A percentile compares a stretch with the other conserved stretches of the same genome.
Conservation (phyloP, 331 rosid species). For the Spiraea crenata region DNA sequence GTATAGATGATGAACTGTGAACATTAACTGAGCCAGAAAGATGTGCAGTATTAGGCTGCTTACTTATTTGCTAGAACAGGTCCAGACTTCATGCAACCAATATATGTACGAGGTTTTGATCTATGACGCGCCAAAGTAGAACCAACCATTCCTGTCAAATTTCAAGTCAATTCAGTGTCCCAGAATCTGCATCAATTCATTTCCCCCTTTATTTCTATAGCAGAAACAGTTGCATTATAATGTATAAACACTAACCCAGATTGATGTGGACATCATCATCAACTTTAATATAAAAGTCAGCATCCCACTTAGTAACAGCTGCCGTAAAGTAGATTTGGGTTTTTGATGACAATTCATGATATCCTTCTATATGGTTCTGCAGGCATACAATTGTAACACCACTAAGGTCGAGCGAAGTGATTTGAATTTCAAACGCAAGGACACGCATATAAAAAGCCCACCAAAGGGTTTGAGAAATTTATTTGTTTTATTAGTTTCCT, state of each 20-base stretch:
- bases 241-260: constrained; percentile 37
- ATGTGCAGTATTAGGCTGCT: constrained; percentile 15
- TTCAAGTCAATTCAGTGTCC: constrained; percentile 10
- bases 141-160: constrained; percentile 53
- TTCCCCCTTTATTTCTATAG: not conserved
- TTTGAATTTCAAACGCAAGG: constrained; percentile 2
- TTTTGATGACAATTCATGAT: constrained; percentile 56
- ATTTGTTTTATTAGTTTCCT: constrained; percentile 2
- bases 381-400: not conserved
- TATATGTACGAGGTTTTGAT: constrained; percentile 54
- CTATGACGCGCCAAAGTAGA: constrained; percentile 60
- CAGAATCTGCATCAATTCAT: constrained; percentile 2
- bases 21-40: not conserved
- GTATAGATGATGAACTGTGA: constrained; percentile 6
- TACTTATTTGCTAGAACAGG: constrained; percentile 60
- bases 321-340: constrained; percentile 52
- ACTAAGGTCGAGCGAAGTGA: constrained; percentile 4
- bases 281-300: constrained; percentile 61
- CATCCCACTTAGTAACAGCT: constrained; percentile 67
- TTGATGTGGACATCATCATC: constrained; percentile 63
- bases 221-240: not conserved
- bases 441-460: constrained; percentile 2
- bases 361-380: constrained; percentile 63
- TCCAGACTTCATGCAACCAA: constrained; percentile 69
- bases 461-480: constrained; percentile 13